Base-by-base conservation (phyloP, 768 basidiomycete genomes). In the Naganishia vaughanmartiniae region DNA sequence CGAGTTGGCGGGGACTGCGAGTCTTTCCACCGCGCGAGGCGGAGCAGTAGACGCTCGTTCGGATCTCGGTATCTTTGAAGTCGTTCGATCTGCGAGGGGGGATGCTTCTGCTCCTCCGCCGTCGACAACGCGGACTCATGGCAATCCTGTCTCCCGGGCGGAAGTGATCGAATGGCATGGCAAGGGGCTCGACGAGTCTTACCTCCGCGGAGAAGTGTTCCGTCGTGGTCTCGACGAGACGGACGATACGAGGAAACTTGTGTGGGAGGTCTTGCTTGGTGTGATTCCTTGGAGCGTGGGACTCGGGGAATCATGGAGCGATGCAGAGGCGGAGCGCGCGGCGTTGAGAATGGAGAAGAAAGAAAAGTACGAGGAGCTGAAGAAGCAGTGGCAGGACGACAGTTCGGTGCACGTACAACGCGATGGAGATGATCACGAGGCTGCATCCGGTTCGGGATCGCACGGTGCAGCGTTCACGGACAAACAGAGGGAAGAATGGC, bases 181-280 rank as follows among this genome's bases (percentile, higher is more conserved):
- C 24, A 72, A 72, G 51, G 67, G 71, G 11, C 39, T 72, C 12
- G 77, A 78, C 54, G 81, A 82, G 72, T 39, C 70, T 9, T 78
- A 69, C 36, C 69, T 82, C 7, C 72, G 81, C n/a, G 71, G 74
- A n/a, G 80, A 81, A 70, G 78, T 80, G 39, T 82, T 82, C 72
- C 66, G 72, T 9, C 70, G 81, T 34, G 81, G 80, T 5, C 76
- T 78, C 46, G 58, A n/a, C 42, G 76, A 72, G n/a, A 75, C 75
- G n/a, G 75, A 72, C 42, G 54, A 66, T n/a, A 73, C 76, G 6
- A 72, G 96, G 75, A 86, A 87, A 78, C 87, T 87, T 67, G 85
- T 92, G 0, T 99, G 96, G 96, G 93, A 93, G 2, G 93, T 92
- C 78, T 79, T 98, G 33, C 84, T 98, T 9, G 90, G 89, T 26